Conservation (phyloP, 345 rosid species). For the Camelina neglecta region DNA sequence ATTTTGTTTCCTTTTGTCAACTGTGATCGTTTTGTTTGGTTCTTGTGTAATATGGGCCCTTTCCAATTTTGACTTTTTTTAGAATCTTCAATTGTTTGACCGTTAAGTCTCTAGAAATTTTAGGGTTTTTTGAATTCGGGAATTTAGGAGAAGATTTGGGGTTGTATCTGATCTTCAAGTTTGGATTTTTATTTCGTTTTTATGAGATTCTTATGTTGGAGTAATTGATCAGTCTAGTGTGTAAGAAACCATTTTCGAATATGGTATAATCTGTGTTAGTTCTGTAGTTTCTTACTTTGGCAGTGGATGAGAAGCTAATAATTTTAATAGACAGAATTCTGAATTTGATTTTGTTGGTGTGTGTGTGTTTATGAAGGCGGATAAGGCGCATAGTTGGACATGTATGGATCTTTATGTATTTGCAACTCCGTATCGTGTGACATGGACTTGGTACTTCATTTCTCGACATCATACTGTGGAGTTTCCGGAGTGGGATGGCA, state of each 20-base stretch:
- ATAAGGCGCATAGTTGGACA: conserved; percentile 91
- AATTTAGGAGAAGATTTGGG: neutral
- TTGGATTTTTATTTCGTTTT: neutral
- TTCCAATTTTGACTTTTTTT: conserved; percentile 32
- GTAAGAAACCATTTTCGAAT: neutral
- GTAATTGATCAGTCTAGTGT: too few species aligned
- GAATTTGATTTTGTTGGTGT: conserved; percentile 29
- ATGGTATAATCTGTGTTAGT: conserved; percentile 5
- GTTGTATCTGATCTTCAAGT: neutral
- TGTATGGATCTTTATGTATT: conserved; percentile 96
- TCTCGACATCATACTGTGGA: conserved; percentile 87
- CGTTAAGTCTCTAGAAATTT: neutral
- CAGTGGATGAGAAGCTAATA: neutral
- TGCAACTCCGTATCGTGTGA: conserved; percentile 91
- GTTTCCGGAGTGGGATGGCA: conserved; percentile 78
- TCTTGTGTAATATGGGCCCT: conserved; percentile 14
- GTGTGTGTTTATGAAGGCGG: conserved; percentile 55
- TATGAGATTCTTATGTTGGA: neutral
- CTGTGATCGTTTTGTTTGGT: conserved; percentile 1
- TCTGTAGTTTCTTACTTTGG: conserved; percentile 14
- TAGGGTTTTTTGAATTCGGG: conserved; percentile 12
- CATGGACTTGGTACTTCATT: conserved; percentile 92
- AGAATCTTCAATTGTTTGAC: neutral
- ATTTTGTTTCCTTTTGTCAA: neutral
- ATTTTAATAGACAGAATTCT: neutral